Evolutionary conservation across 2,329 filamentous ascomycete species (phyloP).

Genomic region (Sphaerulina vaccinii): DNA sequence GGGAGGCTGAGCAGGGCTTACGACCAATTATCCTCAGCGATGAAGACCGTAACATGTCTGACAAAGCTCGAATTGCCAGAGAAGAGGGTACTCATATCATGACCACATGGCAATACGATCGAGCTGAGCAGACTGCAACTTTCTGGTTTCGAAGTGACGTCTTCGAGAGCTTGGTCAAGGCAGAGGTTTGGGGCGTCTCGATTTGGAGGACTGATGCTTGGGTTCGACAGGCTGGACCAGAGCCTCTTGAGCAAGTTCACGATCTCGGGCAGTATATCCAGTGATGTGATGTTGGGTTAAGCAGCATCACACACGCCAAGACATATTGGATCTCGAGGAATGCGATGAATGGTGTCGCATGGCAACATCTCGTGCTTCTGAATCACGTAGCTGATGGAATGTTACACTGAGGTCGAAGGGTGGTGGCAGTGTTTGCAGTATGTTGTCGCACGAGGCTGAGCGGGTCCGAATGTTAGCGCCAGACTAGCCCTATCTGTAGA

Average conservation of each 20-base stretch:
- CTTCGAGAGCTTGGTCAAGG: neutral
- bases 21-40: constrained; percentile 16
- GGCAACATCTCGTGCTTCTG: too few relatives aligned
- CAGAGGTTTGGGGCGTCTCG: neutral
- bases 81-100: constrained; percentile 18
- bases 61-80: constrained; percentile 3
- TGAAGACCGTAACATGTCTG: constrained; percentile 3
- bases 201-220: constrained; percentile 21
- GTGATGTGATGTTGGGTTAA: too few relatives aligned
- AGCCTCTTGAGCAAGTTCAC: neutral
- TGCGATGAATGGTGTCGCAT: too few relatives aligned
- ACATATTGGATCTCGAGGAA: too few relatives aligned
- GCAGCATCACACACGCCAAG: too few relatives aligned
- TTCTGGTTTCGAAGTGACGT: constrained; percentile 22
- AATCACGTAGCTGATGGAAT: too few relatives aligned
- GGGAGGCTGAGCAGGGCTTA: neutral
- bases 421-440: too few relatives aligned
- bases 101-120: constrained; percentile 14
- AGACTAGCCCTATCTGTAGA: too few relatives aligned
- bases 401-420: too few relatives aligned
- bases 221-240: constrained; percentile 2
- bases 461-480: too few relatives aligned
- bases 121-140: constrained; percentile 4
- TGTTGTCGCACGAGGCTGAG: too few relatives aligned
- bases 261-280: neutral